Percentiles rank a stretch among this genome's conserved stretches.
Evolutionary conservation across 768 basidiomycete species (phyloP).

Genomic region (Chiua virens): DNA sequence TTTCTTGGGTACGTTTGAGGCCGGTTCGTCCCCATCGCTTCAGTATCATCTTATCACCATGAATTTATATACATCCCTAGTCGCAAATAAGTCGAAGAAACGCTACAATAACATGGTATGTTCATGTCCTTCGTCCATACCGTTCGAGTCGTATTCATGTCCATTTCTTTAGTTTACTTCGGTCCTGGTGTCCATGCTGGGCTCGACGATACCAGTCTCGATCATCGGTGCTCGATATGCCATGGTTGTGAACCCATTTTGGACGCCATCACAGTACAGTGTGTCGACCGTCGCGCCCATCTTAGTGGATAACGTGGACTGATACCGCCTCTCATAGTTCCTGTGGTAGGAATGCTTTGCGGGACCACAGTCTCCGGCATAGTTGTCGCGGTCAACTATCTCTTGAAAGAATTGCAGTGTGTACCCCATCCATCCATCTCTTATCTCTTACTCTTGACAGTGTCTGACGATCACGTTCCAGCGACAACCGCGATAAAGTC

Average conservation of each 20-base stretch:
- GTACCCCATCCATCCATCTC: constrained; percentile 21
- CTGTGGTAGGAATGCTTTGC: constrained; percentile 84
- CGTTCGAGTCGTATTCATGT: constrained; percentile 8
- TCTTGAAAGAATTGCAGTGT: constrained; percentile 74
- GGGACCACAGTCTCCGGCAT: constrained; percentile 77
- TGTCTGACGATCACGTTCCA: constrained; percentile 23
- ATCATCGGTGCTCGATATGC: constrained; percentile 74
- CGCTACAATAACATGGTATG: constrained; percentile 75
- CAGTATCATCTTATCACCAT: neutral
- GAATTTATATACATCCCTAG: constrained; percentile 34
- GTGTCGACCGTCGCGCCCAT: constrained; percentile 16
- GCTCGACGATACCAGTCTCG: constrained; percentile 78
- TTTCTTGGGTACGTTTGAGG: constrained; percentile 74
- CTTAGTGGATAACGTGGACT: neutral
- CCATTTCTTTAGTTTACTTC: constrained; percentile 49
- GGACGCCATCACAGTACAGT: constrained; percentile 84
- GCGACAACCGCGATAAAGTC: constrained; percentile 82
- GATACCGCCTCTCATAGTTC: constrained; percentile 46
- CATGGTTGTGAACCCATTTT: constrained; percentile 77
- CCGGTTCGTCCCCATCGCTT: constrained; percentile 44
- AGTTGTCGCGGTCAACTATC: constrained; percentile 64
- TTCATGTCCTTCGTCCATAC: neutral
- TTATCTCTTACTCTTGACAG: neutral
- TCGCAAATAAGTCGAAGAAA: constrained; percentile 76
- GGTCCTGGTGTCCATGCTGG: constrained; percentile 66